Conservation (phyloP, 1,284 basidiomycete species). For the Ceratobasidium sp. region DNA sequence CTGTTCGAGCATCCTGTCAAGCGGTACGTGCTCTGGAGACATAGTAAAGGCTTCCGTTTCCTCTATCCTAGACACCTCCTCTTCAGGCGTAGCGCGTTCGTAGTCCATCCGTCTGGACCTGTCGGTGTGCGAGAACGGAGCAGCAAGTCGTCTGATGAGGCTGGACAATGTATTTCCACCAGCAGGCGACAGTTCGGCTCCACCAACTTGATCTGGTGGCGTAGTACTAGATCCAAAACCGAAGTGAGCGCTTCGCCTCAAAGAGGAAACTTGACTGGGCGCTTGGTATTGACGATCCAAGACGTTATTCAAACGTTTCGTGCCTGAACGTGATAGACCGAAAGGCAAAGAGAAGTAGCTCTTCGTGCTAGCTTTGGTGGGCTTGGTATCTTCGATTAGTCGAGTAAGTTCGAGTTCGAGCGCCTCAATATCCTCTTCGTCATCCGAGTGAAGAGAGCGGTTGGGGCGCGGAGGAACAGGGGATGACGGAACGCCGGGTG, state of each 20-base stretch:
- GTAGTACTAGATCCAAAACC: not conserved
- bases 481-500: not conserved
- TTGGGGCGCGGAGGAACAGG: not conserved
- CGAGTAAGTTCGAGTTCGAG: not conserved
- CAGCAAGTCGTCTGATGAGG: not conserved
- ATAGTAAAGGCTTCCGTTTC: not conserved
- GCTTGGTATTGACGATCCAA: not conserved
- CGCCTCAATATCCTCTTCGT: not conserved
- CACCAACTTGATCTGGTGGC: not conserved
- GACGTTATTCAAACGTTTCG: not conserved
- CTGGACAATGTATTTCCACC: not conserved
- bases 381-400: not conserved
- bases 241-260: not conserved
- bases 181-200: not conserved
- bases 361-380: not conserved
- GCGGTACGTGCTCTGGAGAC: not conserved
- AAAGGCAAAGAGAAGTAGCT: not conserved
- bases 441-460: not conserved
- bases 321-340: not conserved
- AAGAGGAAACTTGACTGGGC: not conserved
- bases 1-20: not conserved
- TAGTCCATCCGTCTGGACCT: not conserved
- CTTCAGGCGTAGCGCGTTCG: not conserved
- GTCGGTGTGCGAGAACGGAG: not conserved
- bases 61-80: not conserved